These are phyloP conservation scores for Entophlyctis helioformis DNA, from an alignment of 192 early-diverging fungal genomes.

Conservation along the genomic window DNA sequence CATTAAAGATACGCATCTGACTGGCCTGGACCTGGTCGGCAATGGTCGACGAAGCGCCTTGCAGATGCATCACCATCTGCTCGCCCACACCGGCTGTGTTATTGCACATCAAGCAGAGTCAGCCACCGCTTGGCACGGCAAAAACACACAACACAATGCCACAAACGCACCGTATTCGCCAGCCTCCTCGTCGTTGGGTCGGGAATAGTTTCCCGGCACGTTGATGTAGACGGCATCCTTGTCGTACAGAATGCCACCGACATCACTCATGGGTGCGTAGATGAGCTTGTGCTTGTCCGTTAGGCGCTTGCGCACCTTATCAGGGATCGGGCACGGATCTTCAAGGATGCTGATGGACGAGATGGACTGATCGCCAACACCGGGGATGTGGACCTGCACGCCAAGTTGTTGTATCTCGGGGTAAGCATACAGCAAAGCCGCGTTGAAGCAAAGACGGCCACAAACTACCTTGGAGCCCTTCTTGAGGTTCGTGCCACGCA, in stretches of 20 bases:
- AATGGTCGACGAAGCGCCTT: slow-evolving; percentile 67
- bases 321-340: slow-evolving; percentile 96
- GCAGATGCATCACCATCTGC: slow-evolving; percentile 83
- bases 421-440: neutral
- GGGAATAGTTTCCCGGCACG: slow-evolving; percentile 61
- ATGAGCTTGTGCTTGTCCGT: slow-evolving; percentile 92
- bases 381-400: slow-evolving; percentile 81
- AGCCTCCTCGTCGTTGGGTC: slow-evolving; percentile 29
- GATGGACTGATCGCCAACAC: slow-evolving; percentile 79
- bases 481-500: slow-evolving; percentile 92
- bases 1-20: slow-evolving; percentile 56
- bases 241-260: slow-evolving; percentile 97
- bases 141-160: no score
- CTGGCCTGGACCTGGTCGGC: slow-evolving; percentile 55
- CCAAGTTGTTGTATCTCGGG: neutral
- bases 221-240: slow-evolving; percentile 99
- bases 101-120: no score
- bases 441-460: neutral
- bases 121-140: no score
- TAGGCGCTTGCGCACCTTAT: slow-evolving; percentile 79
- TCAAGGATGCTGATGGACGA: slow-evolving; percentile 62
- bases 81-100: slow-evolving; percentile 65
- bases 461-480: slow-evolving; percentile 51
- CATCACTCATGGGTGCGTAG: slow-evolving; percentile 96
- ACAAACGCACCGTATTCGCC: slow-evolving; percentile 30